Base-by-base conservation (phyloP, 352 stramenopile genomes). In the Phytophthora ramorum region DNA sequence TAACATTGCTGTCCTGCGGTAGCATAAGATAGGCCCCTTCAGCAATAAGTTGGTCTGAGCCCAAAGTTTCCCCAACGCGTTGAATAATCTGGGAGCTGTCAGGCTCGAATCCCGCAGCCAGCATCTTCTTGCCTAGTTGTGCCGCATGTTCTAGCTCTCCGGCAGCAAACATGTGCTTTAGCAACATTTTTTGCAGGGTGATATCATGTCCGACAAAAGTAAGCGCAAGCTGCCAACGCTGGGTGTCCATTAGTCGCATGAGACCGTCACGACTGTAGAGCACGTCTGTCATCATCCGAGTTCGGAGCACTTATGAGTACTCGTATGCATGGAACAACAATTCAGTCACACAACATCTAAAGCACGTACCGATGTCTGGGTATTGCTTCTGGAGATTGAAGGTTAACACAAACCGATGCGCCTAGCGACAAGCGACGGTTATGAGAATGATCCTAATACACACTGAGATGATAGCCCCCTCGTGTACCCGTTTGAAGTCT, bases 181-280 rank as follows among this genome's bases (percentile, higher is more conserved):
- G 74, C 9, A 92, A 58, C 19, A 85, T 47, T 7, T 54, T 57
- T 58, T 90, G 81, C 7, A 92, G 71, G 1, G 73, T 74, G 0
- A 51, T 38, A 40, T 92, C 79, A 13, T 75, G 84, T 1, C 83
- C 83, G 7, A 87, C 83, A 63, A 90, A 92, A 6, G 79, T 79
- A 28, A 86, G 64, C 22, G 83, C 83, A 20, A 92, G 58, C 12
- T 85, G 69, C 83, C 81, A 92, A 34, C 76, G 79, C 44, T 86
- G 70, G 45, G 81, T 82, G 40, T 90, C 77, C 34, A 90, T 84
- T n/a, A 92, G 69, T 46, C 78, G 75, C 22, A 83, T 46, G 16
- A 90, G 48, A 35, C 73, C 71, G 47, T 92, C 83, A 17, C 79
- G 78, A 37, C 70, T 87, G 66, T 90, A 90, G 13, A 92, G 59